Evolutionary conservation across 2,329 filamentous ascomycete species (phyloP).

Genomic region (Volutella citrinella): DNA sequence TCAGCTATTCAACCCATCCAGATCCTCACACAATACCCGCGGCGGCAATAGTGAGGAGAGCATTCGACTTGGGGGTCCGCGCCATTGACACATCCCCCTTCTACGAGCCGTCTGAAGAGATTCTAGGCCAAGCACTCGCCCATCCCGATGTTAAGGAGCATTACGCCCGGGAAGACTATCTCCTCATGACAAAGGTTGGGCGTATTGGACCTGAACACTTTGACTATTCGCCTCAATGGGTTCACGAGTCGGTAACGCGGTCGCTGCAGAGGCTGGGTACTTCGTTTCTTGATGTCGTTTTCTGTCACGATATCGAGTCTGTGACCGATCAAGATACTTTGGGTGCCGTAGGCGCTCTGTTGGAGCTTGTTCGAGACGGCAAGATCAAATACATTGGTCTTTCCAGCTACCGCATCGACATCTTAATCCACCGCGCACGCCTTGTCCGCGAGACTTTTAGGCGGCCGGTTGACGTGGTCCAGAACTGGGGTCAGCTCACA

Average conservation of each 20-base stretch:
- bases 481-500: conserved; percentile 1
- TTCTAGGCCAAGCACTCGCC: conserved; percentile 3
- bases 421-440: background rate
- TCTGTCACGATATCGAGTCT: conserved; percentile 6
- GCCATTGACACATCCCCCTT: conserved; percentile 6
- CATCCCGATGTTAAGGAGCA: background rate
- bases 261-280: conserved; percentile 3
- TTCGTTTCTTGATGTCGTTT: conserved; percentile 6
- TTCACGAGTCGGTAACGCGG: conserved; percentile 1
- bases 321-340: background rate
- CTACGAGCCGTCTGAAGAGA: conserved; percentile 4
- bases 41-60: background rate
- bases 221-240: conserved; percentile 3
- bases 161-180: conserved; percentile 1
- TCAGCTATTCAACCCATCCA: conserved; percentile 1
- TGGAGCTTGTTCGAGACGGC: background rate
- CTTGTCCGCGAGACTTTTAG: background rate
- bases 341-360: background rate
- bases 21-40: background rate
- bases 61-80: background rate
- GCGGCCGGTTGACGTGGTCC: background rate
- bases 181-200: conserved; percentile 6
- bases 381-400: background rate
- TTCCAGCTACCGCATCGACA: background rate
- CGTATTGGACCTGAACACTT: conserved; percentile 3